These are phyloP conservation scores for Salinomyces thailandicus DNA, from an alignment of 2,329 filamentous ascomycete genomes.

Conservation along the genomic window DNA sequence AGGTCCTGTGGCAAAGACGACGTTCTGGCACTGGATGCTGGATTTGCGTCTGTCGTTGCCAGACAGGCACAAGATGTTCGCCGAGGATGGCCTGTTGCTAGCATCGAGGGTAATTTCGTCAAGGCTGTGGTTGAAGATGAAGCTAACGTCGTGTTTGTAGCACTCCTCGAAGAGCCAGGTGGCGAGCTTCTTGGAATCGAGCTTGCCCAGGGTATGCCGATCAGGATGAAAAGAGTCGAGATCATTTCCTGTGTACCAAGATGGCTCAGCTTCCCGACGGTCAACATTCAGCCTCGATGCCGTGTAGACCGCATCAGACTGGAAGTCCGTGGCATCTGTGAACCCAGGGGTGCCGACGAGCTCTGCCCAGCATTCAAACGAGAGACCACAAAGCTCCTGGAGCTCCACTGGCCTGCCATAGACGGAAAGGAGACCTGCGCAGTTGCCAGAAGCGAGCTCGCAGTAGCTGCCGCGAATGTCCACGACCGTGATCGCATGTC, in stretches of 20 bases:
- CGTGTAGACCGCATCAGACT: background rate
- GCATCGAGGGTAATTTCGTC: background rate
- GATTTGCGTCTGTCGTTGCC: background rate
- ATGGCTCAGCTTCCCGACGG: slow-evolving; percentile 2
- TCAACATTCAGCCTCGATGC: background rate
- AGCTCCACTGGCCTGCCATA: slow-evolving; percentile 6
- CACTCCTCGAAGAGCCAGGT: slow-evolving; percentile 12
- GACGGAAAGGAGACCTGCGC: slow-evolving; percentile 11
- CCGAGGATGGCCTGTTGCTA: slow-evolving; percentile 1
- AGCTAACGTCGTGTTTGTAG: slow-evolving; percentile 8
- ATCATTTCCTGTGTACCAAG: slow-evolving; percentile 6
- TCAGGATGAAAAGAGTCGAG: slow-evolving; percentile 1
- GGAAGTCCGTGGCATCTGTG: background rate
- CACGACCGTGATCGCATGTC: slow-evolving; percentile 16
- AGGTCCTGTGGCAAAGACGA: slow-evolving; percentile 17
- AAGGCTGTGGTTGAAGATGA: slow-evolving; percentile 11
- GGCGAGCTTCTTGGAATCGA: slow-evolving; percentile 8
- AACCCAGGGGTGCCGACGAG: slow-evolving; percentile 2
- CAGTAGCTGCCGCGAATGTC: slow-evolving; percentile 11
- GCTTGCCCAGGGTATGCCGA: slow-evolving; percentile 7
- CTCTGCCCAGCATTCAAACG: slow-evolving; percentile 9
- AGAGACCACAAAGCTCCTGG: slow-evolving; percentile 4
- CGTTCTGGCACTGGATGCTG: slow-evolving; percentile 10
- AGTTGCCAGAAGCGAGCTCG: slow-evolving; percentile 11
- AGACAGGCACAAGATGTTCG: slow-evolving; percentile 5